Percentiles rank a stretch among this genome's conserved stretches.
Evolutionary conservation across 1,139 yeast genomes (phyloP).

Genomic region (Lodderomyces metapsilosis): DNA sequence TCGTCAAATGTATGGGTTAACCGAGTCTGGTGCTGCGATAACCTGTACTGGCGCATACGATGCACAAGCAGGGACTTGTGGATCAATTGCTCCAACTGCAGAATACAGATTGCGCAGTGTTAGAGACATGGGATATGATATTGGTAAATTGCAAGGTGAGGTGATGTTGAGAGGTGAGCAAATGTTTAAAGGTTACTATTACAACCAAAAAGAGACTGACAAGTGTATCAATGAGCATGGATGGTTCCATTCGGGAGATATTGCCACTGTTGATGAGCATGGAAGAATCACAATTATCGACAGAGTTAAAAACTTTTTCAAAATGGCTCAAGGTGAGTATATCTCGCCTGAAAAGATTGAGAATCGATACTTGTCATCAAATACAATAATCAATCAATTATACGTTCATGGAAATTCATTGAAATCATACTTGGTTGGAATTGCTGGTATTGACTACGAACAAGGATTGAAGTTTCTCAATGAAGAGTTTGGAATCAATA

Average conservation of each 20-base stretch:
- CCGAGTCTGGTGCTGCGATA: constrained; percentile 38
- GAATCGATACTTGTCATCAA: constrained; percentile 28
- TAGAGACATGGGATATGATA: constrained; percentile 28
- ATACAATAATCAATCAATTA: constrained; percentile 28
- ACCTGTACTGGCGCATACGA: constrained; percentile 26
- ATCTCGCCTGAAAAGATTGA: constrained; percentile 38
- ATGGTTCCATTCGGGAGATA: constrained; percentile 41
- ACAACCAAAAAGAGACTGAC: constrained; percentile 25
- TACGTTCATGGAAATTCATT: constrained; percentile 56
- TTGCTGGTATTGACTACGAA: constrained; percentile 49
- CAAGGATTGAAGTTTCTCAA: constrained; percentile 21
- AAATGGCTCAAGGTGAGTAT: constrained; percentile 40
- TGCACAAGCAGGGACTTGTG: constrained; percentile 35
- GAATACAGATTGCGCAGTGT: constrained; percentile 28
- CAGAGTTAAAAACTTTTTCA: constrained; percentile 41
- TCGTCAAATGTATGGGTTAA: constrained; percentile 37
- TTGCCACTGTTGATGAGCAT: constrained; percentile 25
- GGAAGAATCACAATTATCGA: constrained; percentile 34
- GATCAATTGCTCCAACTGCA: constrained; percentile 26
- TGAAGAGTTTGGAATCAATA: constrained; percentile 17
- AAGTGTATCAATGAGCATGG: constrained; percentile 23
- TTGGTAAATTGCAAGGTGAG: constrained; percentile 28
- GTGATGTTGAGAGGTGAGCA: constrained; percentile 32
- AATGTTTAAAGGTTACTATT: constrained; percentile 29
- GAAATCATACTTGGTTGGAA: constrained; percentile 55